Percentiles rank a stretch among this genome's conserved stretches.
Evolutionary conservation across 2,329 filamentous ascomycete species (phyloP).

Genomic region (Chaetomiaceae sp.): DNA sequence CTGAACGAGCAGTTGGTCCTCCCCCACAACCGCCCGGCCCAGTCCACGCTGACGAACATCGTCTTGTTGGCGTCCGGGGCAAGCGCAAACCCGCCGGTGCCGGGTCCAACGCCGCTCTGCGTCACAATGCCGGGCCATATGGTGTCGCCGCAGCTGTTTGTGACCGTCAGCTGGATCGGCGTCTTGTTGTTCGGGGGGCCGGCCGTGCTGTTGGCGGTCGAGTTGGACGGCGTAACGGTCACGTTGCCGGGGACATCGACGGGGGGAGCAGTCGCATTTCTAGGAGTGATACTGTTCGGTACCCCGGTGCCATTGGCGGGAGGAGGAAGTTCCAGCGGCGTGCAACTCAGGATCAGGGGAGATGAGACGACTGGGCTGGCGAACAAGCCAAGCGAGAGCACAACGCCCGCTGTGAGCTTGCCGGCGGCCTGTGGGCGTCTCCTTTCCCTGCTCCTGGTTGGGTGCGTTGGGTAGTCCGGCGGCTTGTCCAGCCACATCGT

Average conservation of each 20-base stretch:
- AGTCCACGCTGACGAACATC: conserved; percentile 63
- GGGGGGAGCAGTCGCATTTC: too few species aligned
- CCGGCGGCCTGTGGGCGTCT: not conserved
- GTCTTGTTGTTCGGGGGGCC: conserved; percentile 4
- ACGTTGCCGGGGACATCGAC: not conserved
- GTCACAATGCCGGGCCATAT: conserved; percentile 74
- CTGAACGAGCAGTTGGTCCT: conserved; percentile 78
- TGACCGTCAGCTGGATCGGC: conserved; percentile 56
- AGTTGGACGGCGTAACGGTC: not conserved
- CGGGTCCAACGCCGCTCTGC: conserved; percentile 63
- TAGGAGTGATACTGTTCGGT: not conserved
- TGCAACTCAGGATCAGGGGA: not conserved
- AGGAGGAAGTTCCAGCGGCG: not conserved
- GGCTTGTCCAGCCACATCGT: not conserved
- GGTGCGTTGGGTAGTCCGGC: not conserved
- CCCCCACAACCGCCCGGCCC: conserved; percentile 78
- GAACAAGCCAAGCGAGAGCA: not conserved
- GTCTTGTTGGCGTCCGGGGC: conserved; percentile 49
- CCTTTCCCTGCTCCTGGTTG: not conserved
- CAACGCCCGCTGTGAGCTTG: not conserved
- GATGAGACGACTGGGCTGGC: not conserved
- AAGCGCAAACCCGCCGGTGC: conserved; percentile 63
- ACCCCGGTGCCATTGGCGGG: not conserved
- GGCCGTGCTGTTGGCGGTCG: not conserved
- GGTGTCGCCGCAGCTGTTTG: conserved; percentile 63